Percentiles rank a stretch among this genome's conserved stretches.
phyloP scores from a whole-genome alignment of 2,329 filamentous ascomycete species.

The Colletotrichum sp. region DNA sequence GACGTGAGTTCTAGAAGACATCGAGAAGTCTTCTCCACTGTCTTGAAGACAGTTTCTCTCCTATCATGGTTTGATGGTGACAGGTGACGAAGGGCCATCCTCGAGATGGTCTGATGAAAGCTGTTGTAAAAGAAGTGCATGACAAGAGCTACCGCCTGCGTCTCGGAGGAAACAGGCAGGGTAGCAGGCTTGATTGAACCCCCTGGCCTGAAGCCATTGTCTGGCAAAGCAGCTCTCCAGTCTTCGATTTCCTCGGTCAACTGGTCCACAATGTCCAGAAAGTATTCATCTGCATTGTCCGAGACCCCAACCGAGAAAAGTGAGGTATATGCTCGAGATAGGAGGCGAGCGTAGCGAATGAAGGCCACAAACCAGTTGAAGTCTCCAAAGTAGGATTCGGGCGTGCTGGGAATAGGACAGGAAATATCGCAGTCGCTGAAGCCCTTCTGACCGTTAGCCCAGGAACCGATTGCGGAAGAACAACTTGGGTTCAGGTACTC shows the following conservation, averaged over 20 bases:
- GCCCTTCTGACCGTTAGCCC: slow-evolving; percentile 24
- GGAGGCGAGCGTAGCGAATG: slow-evolving; percentile 33
- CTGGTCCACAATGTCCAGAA: slow-evolving; percentile 30
- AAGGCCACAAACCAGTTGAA: slow-evolving; percentile 40
- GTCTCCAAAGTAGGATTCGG: slow-evolving; percentile 33
- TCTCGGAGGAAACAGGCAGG: neutral
- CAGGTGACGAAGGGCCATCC: slow-evolving; percentile 27
- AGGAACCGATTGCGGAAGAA: slow-evolving; percentile 15
- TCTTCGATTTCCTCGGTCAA: slow-evolving; percentile 29
- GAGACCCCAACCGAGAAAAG: slow-evolving; percentile 39
- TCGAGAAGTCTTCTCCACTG: slow-evolving; percentile 26
- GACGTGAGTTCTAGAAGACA: slow-evolving; percentile 32
- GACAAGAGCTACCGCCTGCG: slow-evolving; percentile 15
- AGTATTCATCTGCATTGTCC: slow-evolving; percentile 26
- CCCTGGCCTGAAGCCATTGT: slow-evolving; percentile 21
- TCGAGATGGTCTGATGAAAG: slow-evolving; percentile 29
- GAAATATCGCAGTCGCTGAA: slow-evolving; percentile 42
- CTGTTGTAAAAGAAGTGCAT: slow-evolving; percentile 34
- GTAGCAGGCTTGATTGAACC: slow-evolving; percentile 10
- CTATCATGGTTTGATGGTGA: slow-evolving; percentile 9
- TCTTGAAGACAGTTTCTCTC: slow-evolving; percentile 21
- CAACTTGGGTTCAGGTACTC: slow-evolving; percentile 7
- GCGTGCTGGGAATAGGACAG: slow-evolving; percentile 35
- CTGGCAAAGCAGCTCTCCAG: slow-evolving; percentile 32
- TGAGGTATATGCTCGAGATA: slow-evolving; percentile 35